Percentiles rank a stretch among this genome's conserved stretches.
phyloP scores from a whole-genome alignment of 177 flowering plant genomes.

The Vitis hybrid region DNA sequence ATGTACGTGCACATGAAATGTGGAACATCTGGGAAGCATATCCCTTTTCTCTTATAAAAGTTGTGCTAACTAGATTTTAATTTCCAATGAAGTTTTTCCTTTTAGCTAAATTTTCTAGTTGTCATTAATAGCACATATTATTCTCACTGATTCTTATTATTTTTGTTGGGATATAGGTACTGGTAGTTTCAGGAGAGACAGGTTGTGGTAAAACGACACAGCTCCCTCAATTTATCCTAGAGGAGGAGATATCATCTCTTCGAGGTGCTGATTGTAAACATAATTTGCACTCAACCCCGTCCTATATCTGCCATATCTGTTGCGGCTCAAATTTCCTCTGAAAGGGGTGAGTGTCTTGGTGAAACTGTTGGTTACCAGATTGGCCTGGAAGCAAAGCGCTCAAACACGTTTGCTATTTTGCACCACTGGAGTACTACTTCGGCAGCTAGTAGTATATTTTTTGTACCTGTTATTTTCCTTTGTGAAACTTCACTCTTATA shows the following conservation, averaged over 20 bases:
- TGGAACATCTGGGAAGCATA: no score
- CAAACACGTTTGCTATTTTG: slow-evolving; percentile 83
- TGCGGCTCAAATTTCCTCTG: slow-evolving; percentile 78
- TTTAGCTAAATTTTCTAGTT: no score
- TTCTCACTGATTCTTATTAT: slow-evolving; percentile 1
- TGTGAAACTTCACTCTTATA: neutral
- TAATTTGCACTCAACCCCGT: slow-evolving; percentile 96
- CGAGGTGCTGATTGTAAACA: slow-evolving; percentile 81
- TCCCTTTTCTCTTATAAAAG: no score
- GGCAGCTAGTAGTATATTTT: slow-evolving; percentile 60
- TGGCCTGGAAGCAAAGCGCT: slow-evolving; percentile 76
- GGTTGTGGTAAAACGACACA: slow-evolving; percentile 99
- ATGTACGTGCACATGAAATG: no score
- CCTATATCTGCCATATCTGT: slow-evolving; percentile 96
- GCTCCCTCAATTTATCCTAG: slow-evolving; percentile 89
- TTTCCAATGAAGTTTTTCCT: no score
- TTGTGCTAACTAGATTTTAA: no score
- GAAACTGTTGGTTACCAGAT: slow-evolving; percentile 96
- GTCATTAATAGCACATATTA: no score
- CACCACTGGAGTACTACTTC: slow-evolving; percentile 88
- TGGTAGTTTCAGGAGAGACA: slow-evolving; percentile 97
- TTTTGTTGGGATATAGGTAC: slow-evolving; percentile 44
- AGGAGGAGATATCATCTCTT: slow-evolving; percentile 70
- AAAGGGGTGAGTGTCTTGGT: slow-evolving; percentile 90
- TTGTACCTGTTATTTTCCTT: neutral